Evolutionary conservation across 1,284 basidiomycete species (phyloP).

Genomic region (Ustilago cynodontis): DNA sequence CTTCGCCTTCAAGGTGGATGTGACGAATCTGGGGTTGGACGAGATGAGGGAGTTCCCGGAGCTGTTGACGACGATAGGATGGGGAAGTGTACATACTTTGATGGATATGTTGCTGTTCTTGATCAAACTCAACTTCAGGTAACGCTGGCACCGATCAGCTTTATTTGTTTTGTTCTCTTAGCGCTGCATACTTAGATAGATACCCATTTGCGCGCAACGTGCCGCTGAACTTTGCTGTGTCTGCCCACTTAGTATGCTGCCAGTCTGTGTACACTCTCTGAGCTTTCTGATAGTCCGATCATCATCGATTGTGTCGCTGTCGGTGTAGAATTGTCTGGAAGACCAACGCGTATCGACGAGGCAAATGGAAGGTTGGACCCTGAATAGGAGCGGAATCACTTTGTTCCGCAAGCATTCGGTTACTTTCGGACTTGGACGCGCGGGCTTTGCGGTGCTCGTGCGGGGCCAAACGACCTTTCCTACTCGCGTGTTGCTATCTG

Average conservation of each 20-base stretch:
- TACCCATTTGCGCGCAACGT: not conserved
- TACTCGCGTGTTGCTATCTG: not conserved
- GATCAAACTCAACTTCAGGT: constrained; percentile 60
- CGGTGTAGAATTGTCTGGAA: too few relatives aligned
- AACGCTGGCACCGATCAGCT: too few relatives aligned
- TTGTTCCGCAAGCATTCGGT: constrained; percentile 22
- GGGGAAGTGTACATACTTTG: constrained; percentile 74
- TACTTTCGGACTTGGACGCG: constrained; percentile 21
- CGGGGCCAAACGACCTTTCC: not conserved
- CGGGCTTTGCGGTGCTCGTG: constrained; percentile 11
- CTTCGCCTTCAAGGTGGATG: constrained; percentile 72
- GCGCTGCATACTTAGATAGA: constrained; percentile 9
- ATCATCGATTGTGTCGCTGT: too few relatives aligned
- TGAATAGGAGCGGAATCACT: constrained; percentile 7
- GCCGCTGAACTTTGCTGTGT: not conserved
- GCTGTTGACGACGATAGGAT: constrained; percentile 70
- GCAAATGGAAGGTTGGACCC: not conserved
- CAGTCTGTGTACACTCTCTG: not conserved
- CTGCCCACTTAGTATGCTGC: too few relatives aligned
- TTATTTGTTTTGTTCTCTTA: not conserved
- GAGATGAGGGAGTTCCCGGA: constrained; percentile 74
- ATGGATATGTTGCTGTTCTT: constrained; percentile 75
- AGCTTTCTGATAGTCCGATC: too few relatives aligned
- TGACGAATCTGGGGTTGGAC: constrained; percentile 73
- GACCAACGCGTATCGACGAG: not conserved